Base-by-base conservation (phyloP, 257 asterid species). In the Parsonsia alboflavescens region DNA sequence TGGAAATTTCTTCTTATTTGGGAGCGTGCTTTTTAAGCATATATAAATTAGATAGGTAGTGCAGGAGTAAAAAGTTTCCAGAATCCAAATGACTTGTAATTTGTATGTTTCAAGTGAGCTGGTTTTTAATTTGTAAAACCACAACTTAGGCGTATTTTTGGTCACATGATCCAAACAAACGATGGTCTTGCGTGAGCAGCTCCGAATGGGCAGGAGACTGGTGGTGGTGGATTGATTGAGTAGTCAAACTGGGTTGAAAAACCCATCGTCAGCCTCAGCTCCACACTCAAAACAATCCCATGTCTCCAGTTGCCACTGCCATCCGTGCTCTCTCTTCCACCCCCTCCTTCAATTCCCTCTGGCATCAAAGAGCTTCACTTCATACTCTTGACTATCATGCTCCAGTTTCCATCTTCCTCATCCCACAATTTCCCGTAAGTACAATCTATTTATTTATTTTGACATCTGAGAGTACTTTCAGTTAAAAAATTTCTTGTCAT, bases 221-320 rank as follows among this genome's bases (percentile, higher is more conserved):
- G 13, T 2, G 12, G 1, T 33, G 69, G 48, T 36, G 26, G 21
- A 19, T 26, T 24, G 65, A 58, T 2, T 33, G 1, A 58, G 33
- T 58, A 28, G 44, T 13, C 39, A 1, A 33, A 33, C 2, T 33
- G 3, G 39, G 39, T 12, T 28, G 66, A 59, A 59, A 7, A 59
- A 41, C 50, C 70, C 70, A 15, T 64, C 7, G 49, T 17, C 70
- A 64, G 13, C 42, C 73, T 46, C 58, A 22, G 58, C 58, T 68
- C 11, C 42, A 68, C 58, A 49, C 57, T 3, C 58, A 28, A 22
- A 28, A 21, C 6, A 11, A 17, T 48, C 45, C n/a, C 17, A 77
- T 77, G 76, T 70, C 66, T 58, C 63, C 66, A 4, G 22, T 66
- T 1, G 66, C 73, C 21, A 66, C 56, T 54, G 74, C 74, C 44